Conservation (phyloP, 768 basidiomycete genomes). For the Trametes villosa region DNA sequence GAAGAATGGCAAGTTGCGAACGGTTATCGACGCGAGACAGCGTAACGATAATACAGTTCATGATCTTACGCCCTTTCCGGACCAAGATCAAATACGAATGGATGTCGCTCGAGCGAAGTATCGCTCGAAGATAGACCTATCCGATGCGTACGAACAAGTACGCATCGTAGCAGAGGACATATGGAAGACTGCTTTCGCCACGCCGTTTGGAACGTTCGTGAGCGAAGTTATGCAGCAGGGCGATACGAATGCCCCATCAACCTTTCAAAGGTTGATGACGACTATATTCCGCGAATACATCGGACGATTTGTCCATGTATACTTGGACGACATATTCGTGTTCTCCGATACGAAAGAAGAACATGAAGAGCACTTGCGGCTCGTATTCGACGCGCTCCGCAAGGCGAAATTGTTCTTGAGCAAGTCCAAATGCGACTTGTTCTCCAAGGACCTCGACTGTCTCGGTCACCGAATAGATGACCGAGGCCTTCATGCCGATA, state of each 20-base stretch:
- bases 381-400: constrained; percentile 37
- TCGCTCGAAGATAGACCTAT: too few species aligned
- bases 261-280: background rate
- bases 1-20: background rate
- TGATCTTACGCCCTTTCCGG: too few species aligned
- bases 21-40: background rate
- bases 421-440: constrained; percentile 38
- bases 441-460: constrained; percentile 36
- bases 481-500: constrained; percentile 40
- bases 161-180: too few species aligned
- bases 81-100: too few species aligned
- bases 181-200: background rate
- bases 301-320: too few species aligned
- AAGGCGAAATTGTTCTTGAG: constrained; percentile 38
- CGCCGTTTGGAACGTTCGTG: background rate
- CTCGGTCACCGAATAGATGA: constrained; percentile 47
- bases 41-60: too few species aligned
- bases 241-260: background rate
- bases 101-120: too few species aligned
- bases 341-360: constrained; percentile 42
- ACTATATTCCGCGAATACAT: too few species aligned
- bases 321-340: too few species aligned
- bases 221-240: constrained; percentile 5
- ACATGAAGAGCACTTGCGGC: constrained; percentile 37
- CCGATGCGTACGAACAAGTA: too few species aligned